A percentile compares a stretch with the other conserved stretches of the same genome.
Conservation (phyloP, 2,329 filamentous ascomycete genomes). For the Chalaropsis ovoidea region DNA sequence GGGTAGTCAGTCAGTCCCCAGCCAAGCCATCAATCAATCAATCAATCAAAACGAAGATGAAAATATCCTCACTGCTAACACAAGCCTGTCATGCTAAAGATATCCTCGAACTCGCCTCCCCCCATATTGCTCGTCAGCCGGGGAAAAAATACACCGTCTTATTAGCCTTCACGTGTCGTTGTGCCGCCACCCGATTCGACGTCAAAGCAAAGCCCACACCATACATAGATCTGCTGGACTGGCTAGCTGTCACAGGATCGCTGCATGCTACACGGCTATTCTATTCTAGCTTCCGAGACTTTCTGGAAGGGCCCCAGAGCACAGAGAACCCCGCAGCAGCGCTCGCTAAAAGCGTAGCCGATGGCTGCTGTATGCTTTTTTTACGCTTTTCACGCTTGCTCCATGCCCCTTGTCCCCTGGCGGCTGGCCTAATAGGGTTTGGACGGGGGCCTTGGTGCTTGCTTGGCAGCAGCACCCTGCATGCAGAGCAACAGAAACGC, state of each 20-base stretch:
- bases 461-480: neutral
- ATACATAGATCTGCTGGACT: constrained; percentile 3
- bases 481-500: too few species aligned
- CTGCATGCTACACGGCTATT: neutral
- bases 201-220: constrained; percentile 6
- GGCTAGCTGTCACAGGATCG: constrained; percentile 11
- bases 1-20: too few species aligned
- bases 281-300: constrained; percentile 8
- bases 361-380: neutral
- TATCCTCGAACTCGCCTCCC: constrained; percentile 3
- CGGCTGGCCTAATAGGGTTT: neutral
- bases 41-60: neutral
- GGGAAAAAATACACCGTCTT: neutral
- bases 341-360: neutral
- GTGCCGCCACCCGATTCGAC: neutral
- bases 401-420: neutral
- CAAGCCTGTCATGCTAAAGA: neutral
- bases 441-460: neutral
- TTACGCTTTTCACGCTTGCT: neutral
- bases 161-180: neutral
- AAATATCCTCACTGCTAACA: neutral
- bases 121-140: neutral
- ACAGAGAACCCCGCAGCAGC: neutral
- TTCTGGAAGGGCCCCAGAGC: neutral
- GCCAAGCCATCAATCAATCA: too few species aligned